Evolutionary conservation across 371 early-diverging fungal species (phyloP).

Genomic region (Mortierella sp.): DNA sequence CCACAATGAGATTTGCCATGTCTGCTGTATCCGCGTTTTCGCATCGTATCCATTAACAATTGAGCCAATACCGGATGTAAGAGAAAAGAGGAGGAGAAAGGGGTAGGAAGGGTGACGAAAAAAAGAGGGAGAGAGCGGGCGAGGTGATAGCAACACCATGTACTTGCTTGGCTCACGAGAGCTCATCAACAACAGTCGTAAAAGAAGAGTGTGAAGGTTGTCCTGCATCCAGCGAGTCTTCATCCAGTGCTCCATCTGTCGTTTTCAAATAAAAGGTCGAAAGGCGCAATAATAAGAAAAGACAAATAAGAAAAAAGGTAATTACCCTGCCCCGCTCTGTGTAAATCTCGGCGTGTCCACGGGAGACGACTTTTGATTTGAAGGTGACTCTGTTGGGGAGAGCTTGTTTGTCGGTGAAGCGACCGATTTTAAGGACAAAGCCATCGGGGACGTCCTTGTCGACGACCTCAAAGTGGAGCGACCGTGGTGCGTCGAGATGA

Average conservation of each 20-base stretch:
- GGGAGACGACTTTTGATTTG: constrained; percentile 93
- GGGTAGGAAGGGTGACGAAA: not conserved
- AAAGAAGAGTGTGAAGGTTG: not conserved
- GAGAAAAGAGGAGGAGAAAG: not conserved
- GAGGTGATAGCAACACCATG: not conserved
- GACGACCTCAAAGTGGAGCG: constrained; percentile 85
- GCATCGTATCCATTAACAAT: not conserved
- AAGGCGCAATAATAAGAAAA: not conserved
- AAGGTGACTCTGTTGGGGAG: constrained; percentile 84
- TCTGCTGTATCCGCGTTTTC: not conserved
- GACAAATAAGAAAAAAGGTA: not conserved
- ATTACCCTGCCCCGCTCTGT: constrained; percentile 81
- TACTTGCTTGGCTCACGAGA: not conserved
- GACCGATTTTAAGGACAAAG: constrained; percentile 80
- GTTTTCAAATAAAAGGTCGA: not conserved
- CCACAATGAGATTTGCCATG: not conserved
- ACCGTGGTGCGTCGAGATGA: constrained; percentile 80
- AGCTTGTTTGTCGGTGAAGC: constrained; percentile 82
- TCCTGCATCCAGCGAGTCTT: not conserved
- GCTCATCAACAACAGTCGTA: not conserved
- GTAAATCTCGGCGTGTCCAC: constrained; percentile 96
- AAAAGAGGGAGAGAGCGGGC: not conserved
- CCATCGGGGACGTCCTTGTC: constrained; percentile 84
- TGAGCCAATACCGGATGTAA: not conserved
- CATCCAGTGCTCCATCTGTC: not conserved